Evolutionary conservation across 805 yeast species (phyloP), one percentile per base, ranked within the genome.

Genomic region (Candida vartiovaarae): DNA sequence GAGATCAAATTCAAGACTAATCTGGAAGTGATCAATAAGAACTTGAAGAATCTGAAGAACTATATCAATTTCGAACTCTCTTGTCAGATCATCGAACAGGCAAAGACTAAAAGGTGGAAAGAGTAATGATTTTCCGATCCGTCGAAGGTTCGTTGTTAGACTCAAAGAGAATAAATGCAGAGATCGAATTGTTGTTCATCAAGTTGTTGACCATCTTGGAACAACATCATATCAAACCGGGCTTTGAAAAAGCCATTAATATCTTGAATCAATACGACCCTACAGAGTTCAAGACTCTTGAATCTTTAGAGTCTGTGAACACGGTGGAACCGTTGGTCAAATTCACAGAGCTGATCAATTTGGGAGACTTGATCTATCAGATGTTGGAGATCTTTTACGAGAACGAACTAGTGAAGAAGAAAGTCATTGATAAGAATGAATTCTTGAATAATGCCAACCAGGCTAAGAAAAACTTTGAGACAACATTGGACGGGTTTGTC

Each of bases 351-450:
- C 72, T 93, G 44, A 93, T 93, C 32, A 93, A 90, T 54, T 81
- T 87, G 47, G 97, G 96, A 4, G 99, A 91, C 61, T 68, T 91
- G 45, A 86, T 93, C 24, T 82, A 88, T 55, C 97, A 91, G 60
- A 87, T 91, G 95, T 67, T 90, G 36, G 89, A 85, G 41, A 86
- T 88, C 5, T 93, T 93, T 54, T 91, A 88, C 64, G 84, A 84
- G 53, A 90, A 86, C 59, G 98, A 91, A 59, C 71, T 91, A 51
- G 70, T 69, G 1, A 43, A 53, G 3, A 70, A 74, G 33, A 67
- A 70, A 36, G 71, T 87, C 24, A 78, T 88, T 27, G 80, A 82
- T 53, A 76, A 80, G 43, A 84, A 82, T 49, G 95, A 93, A 48
- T 86, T 90, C 55, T 70, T 88, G 42, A 81, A 86, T 47, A 82